Conservation (phyloP, 2,329 filamentous ascomycete species). For the Orbilia javanica region DNA sequence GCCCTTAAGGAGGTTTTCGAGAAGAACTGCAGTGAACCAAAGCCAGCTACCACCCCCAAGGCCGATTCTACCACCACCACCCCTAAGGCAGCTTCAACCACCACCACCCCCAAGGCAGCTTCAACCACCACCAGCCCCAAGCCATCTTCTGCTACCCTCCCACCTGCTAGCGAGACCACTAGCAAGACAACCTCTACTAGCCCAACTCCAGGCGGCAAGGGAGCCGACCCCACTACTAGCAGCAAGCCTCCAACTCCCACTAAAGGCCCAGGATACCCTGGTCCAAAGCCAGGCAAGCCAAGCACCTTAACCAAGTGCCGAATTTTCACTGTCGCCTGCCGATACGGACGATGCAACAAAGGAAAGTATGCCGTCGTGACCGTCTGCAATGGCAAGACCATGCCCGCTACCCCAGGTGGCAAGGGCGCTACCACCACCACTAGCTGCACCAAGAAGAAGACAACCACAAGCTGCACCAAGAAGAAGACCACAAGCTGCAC, state of each 20-base stretch:
- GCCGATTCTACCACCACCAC: not conserved
- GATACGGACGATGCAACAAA: not conserved
- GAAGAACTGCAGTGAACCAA: not conserved
- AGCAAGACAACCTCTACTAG: not conserved
- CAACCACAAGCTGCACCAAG: not conserved
- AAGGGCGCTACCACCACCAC: not conserved
- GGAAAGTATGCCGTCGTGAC: not conserved
- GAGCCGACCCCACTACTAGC: too few species aligned
- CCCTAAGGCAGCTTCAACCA: not conserved
- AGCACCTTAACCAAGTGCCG: not conserved
- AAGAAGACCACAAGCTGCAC: constrained; percentile 1
- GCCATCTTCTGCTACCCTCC: constrained; percentile 9
- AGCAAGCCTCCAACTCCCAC: not conserved
- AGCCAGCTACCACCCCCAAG: not conserved
- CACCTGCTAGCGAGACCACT: not conserved
- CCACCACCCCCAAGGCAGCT: not conserved
- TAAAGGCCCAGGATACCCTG: not conserved
- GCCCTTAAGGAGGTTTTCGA: not conserved
- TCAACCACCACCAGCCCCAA: not conserved
- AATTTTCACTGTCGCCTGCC: not conserved
- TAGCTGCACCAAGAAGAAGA: not conserved
- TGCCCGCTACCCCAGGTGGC: not conserved
- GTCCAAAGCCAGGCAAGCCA: not conserved
- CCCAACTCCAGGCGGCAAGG: not conserved
- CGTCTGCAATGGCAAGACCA: not conserved